These are phyloP conservation scores for Petrea volubilis DNA, from an alignment of 257 asterid species.

Conservation along the genomic window DNA sequence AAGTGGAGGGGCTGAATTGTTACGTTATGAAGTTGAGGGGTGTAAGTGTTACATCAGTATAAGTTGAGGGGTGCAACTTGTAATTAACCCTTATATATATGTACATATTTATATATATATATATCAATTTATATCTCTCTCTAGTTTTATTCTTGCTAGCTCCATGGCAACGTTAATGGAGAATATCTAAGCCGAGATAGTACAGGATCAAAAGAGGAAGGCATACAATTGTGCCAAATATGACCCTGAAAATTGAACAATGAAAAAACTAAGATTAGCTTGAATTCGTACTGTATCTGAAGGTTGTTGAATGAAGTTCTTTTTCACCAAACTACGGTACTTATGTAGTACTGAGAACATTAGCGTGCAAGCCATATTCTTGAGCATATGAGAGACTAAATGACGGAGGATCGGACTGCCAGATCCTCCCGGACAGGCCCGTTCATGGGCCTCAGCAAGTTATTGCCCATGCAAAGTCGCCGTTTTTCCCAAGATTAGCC, in stretches of 20 bases:
- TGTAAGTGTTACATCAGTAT: too few relatives aligned
- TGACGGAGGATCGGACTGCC: constrained; percentile 62
- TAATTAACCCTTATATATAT: too few relatives aligned
- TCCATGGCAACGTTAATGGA: constrained; percentile 27
- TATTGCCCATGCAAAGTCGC: constrained; percentile 57
- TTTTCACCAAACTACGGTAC: too few relatives aligned
- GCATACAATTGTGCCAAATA: constrained; percentile 44
- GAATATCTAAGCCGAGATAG: constrained; percentile 34
- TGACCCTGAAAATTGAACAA: constrained; percentile 45
- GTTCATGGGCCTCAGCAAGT: constrained; percentile 74
- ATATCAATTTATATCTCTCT: too few relatives aligned
- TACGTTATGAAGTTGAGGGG: too few relatives aligned
- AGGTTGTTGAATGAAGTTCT: too few relatives aligned
- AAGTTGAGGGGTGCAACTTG: too few relatives aligned
- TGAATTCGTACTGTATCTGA: too few relatives aligned
- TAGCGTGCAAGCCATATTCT: constrained; percentile 59
- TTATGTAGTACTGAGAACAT: constrained; percentile 60
- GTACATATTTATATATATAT: too few relatives aligned
- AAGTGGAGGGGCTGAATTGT: too few relatives aligned
- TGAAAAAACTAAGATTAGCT: not conserved
- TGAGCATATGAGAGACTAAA: constrained; percentile 57
- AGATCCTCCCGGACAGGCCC: constrained; percentile 53
- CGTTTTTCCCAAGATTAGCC: constrained; percentile 44
- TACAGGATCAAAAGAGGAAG: constrained; percentile 52
- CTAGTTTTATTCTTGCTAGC: too few relatives aligned